Conservation (phyloP, 768 basidiomycete genomes). For the Suillus occidentalis region DNA sequence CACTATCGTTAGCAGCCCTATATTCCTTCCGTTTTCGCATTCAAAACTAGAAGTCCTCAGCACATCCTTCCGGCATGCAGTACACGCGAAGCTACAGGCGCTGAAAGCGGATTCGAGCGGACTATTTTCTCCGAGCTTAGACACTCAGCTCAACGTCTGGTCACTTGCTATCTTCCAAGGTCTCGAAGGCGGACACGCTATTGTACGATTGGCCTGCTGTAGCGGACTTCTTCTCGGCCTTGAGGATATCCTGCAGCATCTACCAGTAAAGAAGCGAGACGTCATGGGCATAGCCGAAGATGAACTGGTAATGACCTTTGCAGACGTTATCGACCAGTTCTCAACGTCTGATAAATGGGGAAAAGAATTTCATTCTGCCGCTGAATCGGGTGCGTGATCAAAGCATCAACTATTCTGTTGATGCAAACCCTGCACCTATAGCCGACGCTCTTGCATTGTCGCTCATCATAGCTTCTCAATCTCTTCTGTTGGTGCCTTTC, state of each 20-base stretch:
- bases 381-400: conserved; percentile 38
- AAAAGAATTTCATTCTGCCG: conserved; percentile 61
- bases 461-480: conserved; percentile 61
- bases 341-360: conserved; percentile 53
- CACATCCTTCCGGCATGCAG: conserved; percentile 32
- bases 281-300: conserved; percentile 53
- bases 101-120: conserved; percentile 30
- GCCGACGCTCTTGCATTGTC: conserved; percentile 43
- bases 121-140: conserved; percentile 35
- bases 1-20: conserved; percentile 30
- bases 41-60: conserved; percentile 28
- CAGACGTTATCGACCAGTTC: conserved; percentile 71
- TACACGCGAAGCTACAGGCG: conserved; percentile 26
- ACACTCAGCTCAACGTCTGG: conserved; percentile 52
- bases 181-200: conserved; percentile 63
- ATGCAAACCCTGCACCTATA: conserved; percentile 15
- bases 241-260: conserved; percentile 45
- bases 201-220: conserved; percentile 60
- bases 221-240: conserved; percentile 66
- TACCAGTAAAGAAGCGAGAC: conserved; percentile 31
- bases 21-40: conserved; percentile 31
- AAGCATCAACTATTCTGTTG: not conserved
- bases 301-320: conserved; percentile 66
- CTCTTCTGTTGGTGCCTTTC: conserved; percentile 53
- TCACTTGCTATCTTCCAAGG: conserved; percentile 51